Conservation (phyloP, 176 grass and related monocot genomes). For the Tillandsia leiboldiana region DNA sequence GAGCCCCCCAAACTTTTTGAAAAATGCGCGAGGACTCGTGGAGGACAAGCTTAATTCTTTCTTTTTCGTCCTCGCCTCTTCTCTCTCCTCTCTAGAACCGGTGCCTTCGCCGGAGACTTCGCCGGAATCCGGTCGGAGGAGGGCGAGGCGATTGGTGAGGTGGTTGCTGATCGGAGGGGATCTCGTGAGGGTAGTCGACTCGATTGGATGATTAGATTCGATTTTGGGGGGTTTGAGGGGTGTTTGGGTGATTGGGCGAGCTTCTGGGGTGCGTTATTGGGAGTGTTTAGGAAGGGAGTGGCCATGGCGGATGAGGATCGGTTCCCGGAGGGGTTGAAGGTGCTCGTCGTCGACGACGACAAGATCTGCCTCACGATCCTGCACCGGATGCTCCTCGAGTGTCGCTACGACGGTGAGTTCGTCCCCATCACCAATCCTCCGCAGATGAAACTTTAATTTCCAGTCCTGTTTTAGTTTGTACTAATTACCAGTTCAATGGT, state of each 20-base stretch:
- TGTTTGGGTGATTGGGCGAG: not conserved
- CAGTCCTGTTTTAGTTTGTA: not conserved
- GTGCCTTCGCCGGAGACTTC: conserved; percentile 8
- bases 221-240: not conserved
- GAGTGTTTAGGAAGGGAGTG: not conserved
- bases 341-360: conserved; percentile 94
- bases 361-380: conserved; percentile 58
- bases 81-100: not conserved
- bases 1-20: not conserved
- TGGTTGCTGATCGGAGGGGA: not conserved
- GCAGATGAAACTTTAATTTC: conserved; percentile 1
- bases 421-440: not conserved
- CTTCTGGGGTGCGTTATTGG: too few relatives aligned
- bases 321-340: conserved; percentile 85
- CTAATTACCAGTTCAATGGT: not conserved
- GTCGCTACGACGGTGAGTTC: conserved; percentile 74
- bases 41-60: not conserved
- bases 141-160: not conserved
- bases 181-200: not conserved
- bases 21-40: not conserved
- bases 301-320: conserved; percentile 25
- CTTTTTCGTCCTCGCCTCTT: conserved; percentile 6
- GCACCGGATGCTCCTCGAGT: conserved; percentile 65
- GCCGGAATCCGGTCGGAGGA: not conserved
- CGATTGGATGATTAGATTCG: not conserved